Evolutionary conservation across 2,329 filamentous ascomycete genomes (phyloP).

Genomic region (Cytospora paraplurivora): DNA sequence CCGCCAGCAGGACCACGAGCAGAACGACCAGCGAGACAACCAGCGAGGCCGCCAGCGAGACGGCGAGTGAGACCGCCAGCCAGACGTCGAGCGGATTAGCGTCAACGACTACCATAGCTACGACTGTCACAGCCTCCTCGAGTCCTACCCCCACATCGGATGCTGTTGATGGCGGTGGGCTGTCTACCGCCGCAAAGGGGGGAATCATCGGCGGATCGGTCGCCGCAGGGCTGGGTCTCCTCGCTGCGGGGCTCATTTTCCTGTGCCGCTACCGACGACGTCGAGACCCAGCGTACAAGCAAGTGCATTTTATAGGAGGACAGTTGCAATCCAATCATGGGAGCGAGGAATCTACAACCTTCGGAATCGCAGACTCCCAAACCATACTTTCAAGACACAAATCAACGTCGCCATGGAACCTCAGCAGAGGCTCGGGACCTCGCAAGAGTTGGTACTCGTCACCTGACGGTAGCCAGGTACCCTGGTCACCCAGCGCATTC

Average conservation of each 20-base stretch:
- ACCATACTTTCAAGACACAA: conserved; percentile 8
- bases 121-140: conserved; percentile 18
- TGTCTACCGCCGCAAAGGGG: conserved; percentile 34
- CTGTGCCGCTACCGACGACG: conserved; percentile 33
- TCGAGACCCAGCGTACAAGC: conserved; percentile 31
- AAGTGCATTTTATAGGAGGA: conserved; percentile 38
- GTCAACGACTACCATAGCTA: conserved; percentile 28
- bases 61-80: conserved; percentile 16
- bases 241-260: conserved; percentile 32
- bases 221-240: conserved; percentile 30
- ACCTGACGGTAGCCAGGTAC: conserved; percentile 13
- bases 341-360: conserved; percentile 5
- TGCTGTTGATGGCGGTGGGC: conserved; percentile 12
- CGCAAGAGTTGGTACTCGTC: conserved; percentile 15
- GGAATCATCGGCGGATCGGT: conserved; percentile 37
- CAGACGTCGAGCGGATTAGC: conserved; percentile 30
- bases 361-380: conserved; percentile 1
- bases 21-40: conserved; percentile 30
- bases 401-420: conserved; percentile 11
- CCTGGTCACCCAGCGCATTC: conserved; percentile 24
- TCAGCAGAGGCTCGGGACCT: conserved; percentile 15
- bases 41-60: conserved; percentile 18
- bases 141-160: conserved; percentile 10
- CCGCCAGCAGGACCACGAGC: conserved; percentile 27
- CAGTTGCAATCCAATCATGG: conserved; percentile 8